A percentile compares a stretch with the other conserved stretches of the same genome.
Evolutionary conservation across 106 monocot species (phyloP).

Genomic region (Phalaenopsis equestris): DNA sequence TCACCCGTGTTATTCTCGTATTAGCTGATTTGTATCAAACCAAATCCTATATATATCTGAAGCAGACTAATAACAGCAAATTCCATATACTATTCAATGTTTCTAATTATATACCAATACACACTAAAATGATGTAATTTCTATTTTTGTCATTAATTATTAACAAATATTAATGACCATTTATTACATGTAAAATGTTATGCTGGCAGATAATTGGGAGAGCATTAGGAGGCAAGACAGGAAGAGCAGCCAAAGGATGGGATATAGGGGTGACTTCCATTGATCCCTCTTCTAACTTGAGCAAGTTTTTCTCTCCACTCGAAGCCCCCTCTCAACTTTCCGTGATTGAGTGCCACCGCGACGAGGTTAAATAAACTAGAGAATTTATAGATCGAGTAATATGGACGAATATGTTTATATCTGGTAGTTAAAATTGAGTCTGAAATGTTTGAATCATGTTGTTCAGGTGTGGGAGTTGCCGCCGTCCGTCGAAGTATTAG

Average conservation of each 20-base stretch:
- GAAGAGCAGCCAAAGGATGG: constrained; percentile 62
- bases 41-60: too few species aligned
- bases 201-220: constrained; percentile 51
- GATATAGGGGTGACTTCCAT: constrained; percentile 67
- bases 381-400: background rate
- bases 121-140: too few species aligned
- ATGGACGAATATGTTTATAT: background rate
- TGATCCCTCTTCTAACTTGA: constrained; percentile 29
- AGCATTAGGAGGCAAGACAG: constrained; percentile 78
- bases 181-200: too few species aligned
- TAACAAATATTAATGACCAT: too few species aligned
- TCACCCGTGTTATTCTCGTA: too few species aligned
- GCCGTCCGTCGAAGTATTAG: constrained; percentile 21
- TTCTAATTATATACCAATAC: too few species aligned
- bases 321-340: constrained; percentile 34
- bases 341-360: constrained; percentile 66
- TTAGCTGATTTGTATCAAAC: too few species aligned
- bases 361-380: constrained; percentile 18
- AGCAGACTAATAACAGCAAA: too few species aligned
- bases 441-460: too few species aligned
- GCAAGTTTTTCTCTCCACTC: constrained; percentile 29
- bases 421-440: too few species aligned
- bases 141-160: background rate
- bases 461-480: constrained; percentile 35
- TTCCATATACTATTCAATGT: too few species aligned